Percentiles rank a stretch among this genome's conserved stretches.
phyloP scores from a whole-genome alignment of 805 yeast genomes.

The Kodamaea nitidulidarum region DNA sequence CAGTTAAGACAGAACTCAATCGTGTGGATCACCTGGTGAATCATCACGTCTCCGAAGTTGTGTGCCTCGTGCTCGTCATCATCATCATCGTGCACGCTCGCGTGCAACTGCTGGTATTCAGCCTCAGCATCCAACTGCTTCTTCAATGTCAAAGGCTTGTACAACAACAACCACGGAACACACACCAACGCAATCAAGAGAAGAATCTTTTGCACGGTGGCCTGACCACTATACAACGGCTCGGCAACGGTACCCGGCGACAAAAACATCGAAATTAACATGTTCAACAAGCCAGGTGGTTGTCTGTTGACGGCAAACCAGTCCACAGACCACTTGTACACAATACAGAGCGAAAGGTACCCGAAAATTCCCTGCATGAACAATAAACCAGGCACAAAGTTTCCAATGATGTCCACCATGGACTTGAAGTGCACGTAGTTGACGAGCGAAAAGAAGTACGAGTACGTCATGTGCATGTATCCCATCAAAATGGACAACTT shows the following conservation, averaged over 20 bases:
- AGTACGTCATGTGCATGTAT: conserved; percentile 69
- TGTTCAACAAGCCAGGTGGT: conserved; percentile 71
- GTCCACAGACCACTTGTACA: conserved; percentile 71
- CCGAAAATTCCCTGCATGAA: conserved; percentile 79
- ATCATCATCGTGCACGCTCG: conserved; percentile 25
- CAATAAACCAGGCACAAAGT: conserved; percentile 67
- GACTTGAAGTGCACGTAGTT: conserved; percentile 57
- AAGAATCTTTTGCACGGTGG: conserved; percentile 53
- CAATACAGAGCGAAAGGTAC: conserved; percentile 58
- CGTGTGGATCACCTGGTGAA: conserved; percentile 77
- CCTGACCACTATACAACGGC: conserved; percentile 62
- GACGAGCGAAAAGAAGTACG: conserved; percentile 62
- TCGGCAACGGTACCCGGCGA: conserved; percentile 69
- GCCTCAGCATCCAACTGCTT: conserved; percentile 33
- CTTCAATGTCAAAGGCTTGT: conserved; percentile 54
- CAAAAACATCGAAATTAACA: conserved; percentile 72
- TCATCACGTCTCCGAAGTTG: conserved; percentile 63
- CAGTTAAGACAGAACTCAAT: conserved; percentile 77
- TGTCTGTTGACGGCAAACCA: conserved; percentile 60
- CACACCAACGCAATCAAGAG: conserved; percentile 59
- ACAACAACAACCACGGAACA: conserved; percentile 69
- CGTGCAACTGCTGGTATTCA: conserved; percentile 15
- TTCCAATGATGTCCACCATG: conserved; percentile 63
- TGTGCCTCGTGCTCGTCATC: conserved; percentile 34
- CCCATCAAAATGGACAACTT: conserved; percentile 74